Evolutionary conservation across 2,329 filamentous ascomycete genomes (phyloP).

Genomic region (Xenoacremonium recifei): DNA sequence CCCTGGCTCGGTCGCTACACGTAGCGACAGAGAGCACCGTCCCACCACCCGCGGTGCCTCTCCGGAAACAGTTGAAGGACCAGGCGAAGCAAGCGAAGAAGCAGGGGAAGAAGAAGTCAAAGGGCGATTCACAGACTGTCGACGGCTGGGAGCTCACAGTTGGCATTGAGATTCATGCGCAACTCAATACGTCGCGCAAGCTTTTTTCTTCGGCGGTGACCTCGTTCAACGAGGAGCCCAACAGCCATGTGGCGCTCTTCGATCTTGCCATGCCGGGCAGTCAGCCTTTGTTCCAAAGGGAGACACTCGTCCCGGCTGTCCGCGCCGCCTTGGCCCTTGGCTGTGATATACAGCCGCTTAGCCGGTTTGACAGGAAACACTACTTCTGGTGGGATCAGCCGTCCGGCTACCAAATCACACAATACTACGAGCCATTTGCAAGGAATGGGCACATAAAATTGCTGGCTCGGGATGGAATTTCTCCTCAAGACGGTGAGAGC

Average conservation of each 20-base stretch:
- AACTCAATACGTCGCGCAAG: conserved; percentile 85
- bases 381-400: conserved; percentile 99
- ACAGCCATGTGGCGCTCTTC: conserved; percentile 85
- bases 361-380: conserved; percentile 92
- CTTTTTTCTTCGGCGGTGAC: conserved; percentile 77
- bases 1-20: conserved; percentile 30
- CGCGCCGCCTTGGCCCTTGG: conserved; percentile 82
- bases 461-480: conserved; percentile 74
- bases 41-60: conserved; percentile 40
- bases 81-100: conserved; percentile 70
- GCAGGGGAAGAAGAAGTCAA: conserved; percentile 49
- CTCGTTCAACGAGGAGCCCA: conserved; percentile 67
- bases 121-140: conserved; percentile 48
- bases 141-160: conserved; percentile 89
- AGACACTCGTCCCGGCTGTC: conserved; percentile 83
- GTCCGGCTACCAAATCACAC: conserved; percentile 94
- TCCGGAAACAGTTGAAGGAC: conserved; percentile 73
- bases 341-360: conserved; percentile 73
- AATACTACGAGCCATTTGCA: conserved; percentile 79
- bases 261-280: conserved; percentile 87
- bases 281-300: conserved; percentile 81
- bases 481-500: conserved; percentile 66
- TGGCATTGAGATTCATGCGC: conserved; percentile 95
- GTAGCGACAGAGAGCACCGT: conserved; percentile 23
- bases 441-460: conserved; percentile 72